Evolutionary conservation across 2,329 filamentous ascomycete genomes (phyloP).

Genomic region (Coniochaeta pulveracea): DNA sequence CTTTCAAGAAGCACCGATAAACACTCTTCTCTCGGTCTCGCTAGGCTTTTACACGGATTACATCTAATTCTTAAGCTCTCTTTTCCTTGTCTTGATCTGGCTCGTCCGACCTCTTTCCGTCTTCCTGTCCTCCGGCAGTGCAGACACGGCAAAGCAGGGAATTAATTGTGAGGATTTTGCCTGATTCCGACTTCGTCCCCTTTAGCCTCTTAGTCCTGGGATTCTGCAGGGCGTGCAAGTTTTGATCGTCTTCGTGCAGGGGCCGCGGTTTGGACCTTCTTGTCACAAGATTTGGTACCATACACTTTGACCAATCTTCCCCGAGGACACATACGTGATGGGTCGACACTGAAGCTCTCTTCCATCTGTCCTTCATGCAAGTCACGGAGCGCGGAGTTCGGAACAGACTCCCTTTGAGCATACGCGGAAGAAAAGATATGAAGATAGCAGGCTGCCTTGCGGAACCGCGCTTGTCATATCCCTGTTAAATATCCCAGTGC

Average conservation of each 20-base stretch:
- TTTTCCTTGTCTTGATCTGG: background rate
- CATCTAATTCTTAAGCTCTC: slow-evolving; percentile 2
- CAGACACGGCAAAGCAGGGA: slow-evolving; percentile 5
- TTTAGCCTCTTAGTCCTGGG: background rate
- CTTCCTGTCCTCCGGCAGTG: background rate
- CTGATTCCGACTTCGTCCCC: slow-evolving; percentile 15
- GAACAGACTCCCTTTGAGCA: background rate
- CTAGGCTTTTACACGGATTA: background rate
- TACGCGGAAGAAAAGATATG: background rate
- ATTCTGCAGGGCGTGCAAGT: background rate
- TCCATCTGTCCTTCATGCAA: slow-evolving; percentile 1
- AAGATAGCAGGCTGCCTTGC: background rate
- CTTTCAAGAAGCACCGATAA: slow-evolving; percentile 1
- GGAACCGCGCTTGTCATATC: background rate
- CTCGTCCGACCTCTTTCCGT: too few relatives aligned
- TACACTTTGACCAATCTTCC: too few relatives aligned
- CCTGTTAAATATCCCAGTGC: background rate
- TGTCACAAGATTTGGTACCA: too few relatives aligned
- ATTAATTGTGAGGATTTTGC: slow-evolving; percentile 16
- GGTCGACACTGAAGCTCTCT: background rate
- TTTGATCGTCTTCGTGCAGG: background rate
- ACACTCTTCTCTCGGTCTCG: background rate
- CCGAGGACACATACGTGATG: too few relatives aligned
- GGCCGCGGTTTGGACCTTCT: background rate
- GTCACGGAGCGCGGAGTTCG: background rate